A percentile compares a stretch with the other conserved stretches of the same genome.
These are phyloP conservation scores for Spirogloea muscicola DNA, from an alignment of 139 green algal genomes.

Conservation along the genomic window DNA sequence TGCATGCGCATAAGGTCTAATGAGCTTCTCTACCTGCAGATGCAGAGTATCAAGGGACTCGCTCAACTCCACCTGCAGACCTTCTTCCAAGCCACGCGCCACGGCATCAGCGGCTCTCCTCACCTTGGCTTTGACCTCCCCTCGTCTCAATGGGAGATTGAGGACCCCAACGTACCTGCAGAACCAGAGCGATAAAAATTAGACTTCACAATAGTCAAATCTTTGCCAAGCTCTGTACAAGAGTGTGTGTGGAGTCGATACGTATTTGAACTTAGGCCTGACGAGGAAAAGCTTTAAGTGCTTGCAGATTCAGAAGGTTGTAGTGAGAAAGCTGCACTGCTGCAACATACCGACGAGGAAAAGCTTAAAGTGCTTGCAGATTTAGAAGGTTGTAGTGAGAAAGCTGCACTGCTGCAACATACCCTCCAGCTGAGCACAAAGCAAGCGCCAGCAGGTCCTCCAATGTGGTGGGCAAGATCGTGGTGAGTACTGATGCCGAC, in stretches of 20 bases:
- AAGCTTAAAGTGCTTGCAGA: neutral
- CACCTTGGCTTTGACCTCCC: constrained; percentile 81
- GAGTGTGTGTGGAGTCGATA: no score
- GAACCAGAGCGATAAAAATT: neutral
- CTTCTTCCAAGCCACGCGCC: constrained; percentile 43
- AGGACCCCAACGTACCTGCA: constrained; percentile 72
- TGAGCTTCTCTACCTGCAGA: neutral
- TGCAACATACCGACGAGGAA: constrained; percentile 29
- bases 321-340: neutral
- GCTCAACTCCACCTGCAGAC: constrained; percentile 57
- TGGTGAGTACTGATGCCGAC: constrained; percentile 59
- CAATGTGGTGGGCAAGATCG: constrained; percentile 61
- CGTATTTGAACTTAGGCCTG: neutral
- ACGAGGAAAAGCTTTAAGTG: neutral
- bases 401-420: neutral
- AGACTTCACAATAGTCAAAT: no score
- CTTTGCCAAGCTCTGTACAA: no score
- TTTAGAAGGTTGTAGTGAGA: constrained; percentile 5
- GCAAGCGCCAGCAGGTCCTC: constrained; percentile 77
- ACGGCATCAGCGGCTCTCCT: constrained; percentile 56
- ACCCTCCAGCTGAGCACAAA: constrained; percentile 37
- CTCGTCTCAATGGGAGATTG: constrained; percentile 74
- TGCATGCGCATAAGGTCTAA: constrained; percentile 17
- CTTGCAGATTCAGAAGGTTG: neutral
- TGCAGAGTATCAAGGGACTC: neutral